phyloP scores from a whole-genome alignment of 306 rosid genomes.

The Myrica gale region DNA sequence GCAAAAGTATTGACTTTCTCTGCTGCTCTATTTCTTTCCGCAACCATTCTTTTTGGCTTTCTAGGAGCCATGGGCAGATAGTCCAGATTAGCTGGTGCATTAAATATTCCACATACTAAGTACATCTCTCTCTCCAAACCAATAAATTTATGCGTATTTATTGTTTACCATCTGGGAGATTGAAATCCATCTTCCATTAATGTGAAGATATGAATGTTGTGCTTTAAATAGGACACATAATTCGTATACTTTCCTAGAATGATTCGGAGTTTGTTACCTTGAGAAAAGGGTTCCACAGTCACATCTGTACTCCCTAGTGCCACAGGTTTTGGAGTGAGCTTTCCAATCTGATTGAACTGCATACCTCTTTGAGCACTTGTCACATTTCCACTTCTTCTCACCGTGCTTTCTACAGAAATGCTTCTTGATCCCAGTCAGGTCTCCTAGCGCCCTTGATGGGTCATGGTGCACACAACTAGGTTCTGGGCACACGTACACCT shows the following conservation, averaged over 20 bases:
- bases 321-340: constrained; percentile 96
- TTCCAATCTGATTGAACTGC: constrained; percentile 99
- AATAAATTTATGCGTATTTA: not conserved
- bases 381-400: constrained; percentile 99
- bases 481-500: constrained; percentile 94
- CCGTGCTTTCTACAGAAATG: constrained; percentile 96
- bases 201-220: constrained; percentile 19
- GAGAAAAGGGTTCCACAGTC: constrained; percentile 99
- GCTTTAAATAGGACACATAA: not conserved
- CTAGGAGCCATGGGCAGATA: constrained; percentile 18
- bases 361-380: constrained; percentile 83
- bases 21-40: constrained; percentile 3
- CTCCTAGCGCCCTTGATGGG: constrained; percentile 91
- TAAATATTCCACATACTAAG: constrained; percentile 20
- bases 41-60: constrained; percentile 5
- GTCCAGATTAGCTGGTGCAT: constrained; percentile 16
- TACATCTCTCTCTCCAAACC: not conserved
- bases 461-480: constrained; percentile 79
- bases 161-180: constrained; percentile 16
- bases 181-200: constrained; percentile 23
- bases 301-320: constrained; percentile 94
- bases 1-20: constrained; percentile 33
- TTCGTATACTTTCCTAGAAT: constrained; percentile 5
- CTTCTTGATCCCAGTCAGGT: constrained; percentile 92
- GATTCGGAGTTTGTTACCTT: constrained; percentile 54